Evolutionary conservation across 2,329 filamentous ascomycete species (phyloP).

Genomic region (Cadophora gregata): DNA sequence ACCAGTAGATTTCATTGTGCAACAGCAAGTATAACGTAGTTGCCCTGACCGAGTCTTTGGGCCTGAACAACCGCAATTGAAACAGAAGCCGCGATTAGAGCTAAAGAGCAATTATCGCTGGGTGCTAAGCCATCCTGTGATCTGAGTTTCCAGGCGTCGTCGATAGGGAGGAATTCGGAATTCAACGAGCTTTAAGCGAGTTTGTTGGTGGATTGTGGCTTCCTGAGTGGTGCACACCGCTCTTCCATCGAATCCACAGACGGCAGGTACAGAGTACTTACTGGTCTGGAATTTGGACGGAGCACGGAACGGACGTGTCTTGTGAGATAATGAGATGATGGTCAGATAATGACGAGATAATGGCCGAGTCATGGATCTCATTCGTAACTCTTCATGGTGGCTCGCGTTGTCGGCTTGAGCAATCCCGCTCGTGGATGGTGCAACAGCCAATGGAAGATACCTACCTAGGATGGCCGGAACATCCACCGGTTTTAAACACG

Average conservation of each 20-base stretch:
- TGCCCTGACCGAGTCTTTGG: constrained; percentile 7
- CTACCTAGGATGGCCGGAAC: constrained; percentile 14
- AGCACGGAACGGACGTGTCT: constrained; percentile 11
- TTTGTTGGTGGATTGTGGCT: constrained; percentile 8
- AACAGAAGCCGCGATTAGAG: neutral
- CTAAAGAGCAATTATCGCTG: neutral
- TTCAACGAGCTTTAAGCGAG: constrained; percentile 2
- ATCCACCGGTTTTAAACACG: constrained; percentile 15
- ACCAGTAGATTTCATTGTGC: constrained; percentile 5
- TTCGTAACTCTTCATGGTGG: neutral
- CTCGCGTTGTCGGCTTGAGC: neutral
- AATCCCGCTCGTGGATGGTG: constrained; percentile 3
- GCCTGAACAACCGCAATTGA: neutral
- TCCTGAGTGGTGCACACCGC: constrained; percentile 17
- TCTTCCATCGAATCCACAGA: constrained; percentile 16
- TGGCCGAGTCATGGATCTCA: constrained; percentile 4
- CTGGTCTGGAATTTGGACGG: constrained; percentile 3
- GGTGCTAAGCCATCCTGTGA: neutral
- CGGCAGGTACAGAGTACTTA: constrained; percentile 13
- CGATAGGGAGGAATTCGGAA: too few species aligned
- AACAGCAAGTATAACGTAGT: constrained; percentile 10
- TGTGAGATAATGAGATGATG: neutral
- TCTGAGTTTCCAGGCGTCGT: constrained; percentile 9
- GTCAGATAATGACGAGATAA: neutral
- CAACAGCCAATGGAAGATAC: constrained; percentile 4